A percentile compares a stretch with the other conserved stretches of the same genome.
Conservation (phyloP, 2,329 filamentous ascomycete genomes). For the Paecilomyces variotii region DNA sequence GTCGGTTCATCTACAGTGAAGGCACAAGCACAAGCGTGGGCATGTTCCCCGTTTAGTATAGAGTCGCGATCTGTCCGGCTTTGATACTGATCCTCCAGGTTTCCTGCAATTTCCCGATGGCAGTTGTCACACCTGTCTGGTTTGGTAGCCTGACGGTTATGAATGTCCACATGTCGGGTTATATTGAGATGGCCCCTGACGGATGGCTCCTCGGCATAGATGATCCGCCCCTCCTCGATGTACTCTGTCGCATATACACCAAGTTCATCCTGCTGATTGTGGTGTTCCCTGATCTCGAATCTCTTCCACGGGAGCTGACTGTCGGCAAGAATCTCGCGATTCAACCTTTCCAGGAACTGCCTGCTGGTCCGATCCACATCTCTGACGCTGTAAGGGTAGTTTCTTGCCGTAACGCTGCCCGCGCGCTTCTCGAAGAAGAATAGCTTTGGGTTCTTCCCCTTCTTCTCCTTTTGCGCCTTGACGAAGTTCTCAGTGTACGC, state of each 20-base stretch:
- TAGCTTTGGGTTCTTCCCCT: conserved; percentile 4
- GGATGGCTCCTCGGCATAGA: conserved; percentile 27
- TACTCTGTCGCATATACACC: conserved; percentile 19
- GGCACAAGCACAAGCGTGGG: conserved; percentile 5
- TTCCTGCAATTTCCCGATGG: conserved; percentile 2
- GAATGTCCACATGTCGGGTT: conserved; percentile 1
- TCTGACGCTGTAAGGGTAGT: conserved; percentile 20
- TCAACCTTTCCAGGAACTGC: conserved; percentile 14
- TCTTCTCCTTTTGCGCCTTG: neutral
- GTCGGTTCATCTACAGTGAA: neutral
- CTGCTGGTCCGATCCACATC: conserved; percentile 13
- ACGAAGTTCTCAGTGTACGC: conserved; percentile 5
- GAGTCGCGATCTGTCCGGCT: neutral
- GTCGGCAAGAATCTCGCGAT: conserved; percentile 13
- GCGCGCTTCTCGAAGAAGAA: conserved; percentile 19
- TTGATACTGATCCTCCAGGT: neutral
- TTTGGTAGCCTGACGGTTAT: neutral
- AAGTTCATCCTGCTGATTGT: conserved; percentile 5
- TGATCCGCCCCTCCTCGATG: conserved; percentile 16
- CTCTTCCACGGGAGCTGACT: conserved; percentile 7
- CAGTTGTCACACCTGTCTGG: conserved; percentile 22
- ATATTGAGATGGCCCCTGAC: conserved; percentile 24
- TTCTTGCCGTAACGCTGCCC: conserved; percentile 12
- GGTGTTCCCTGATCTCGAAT: conserved; percentile 6
- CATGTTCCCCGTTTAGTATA: conserved; percentile 1